Conservation (phyloP, 208 protist genomes). For the Angomonas deanei region DNA sequence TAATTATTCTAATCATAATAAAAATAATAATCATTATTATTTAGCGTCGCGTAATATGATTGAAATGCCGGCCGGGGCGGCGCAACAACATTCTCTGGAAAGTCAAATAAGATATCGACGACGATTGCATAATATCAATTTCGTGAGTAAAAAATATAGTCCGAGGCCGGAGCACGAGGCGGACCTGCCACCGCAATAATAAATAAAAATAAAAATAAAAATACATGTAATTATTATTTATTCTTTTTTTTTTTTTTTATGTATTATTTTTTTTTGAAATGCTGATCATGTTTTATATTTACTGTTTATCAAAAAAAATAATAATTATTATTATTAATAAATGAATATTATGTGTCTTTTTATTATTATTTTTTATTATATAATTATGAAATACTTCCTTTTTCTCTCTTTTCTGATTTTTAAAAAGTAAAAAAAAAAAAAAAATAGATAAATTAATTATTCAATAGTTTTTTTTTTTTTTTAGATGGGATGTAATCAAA, state of each 20-base stretch:
- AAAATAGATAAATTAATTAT: neutral
- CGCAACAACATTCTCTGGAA: too few species aligned
- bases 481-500: constrained; percentile 27
- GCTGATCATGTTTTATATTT: neutral
- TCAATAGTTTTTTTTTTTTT: constrained; percentile 8
- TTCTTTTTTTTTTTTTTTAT: too few species aligned
- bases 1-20: neutral
- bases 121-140: too few species aligned
- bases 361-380: neutral
- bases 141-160: too few species aligned
- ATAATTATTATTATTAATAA: neutral
- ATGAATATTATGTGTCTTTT: neutral
- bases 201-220: neutral
- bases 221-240: neutral
- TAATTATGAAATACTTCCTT: constrained; percentile 12
- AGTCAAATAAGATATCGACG: too few species aligned
- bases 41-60: too few species aligned
- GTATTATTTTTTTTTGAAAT: neutral
- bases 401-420: constrained; percentile 7
- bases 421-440: neutral
- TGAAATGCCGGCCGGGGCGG: neutral
- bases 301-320: neutral
- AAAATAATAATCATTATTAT: neutral
- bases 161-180: neutral
- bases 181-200: neutral